Evolutionary conservation across 306 rosid species (phyloP), one percentile per base, ranked within the genome.

Genomic region (Senna siamea): DNA sequence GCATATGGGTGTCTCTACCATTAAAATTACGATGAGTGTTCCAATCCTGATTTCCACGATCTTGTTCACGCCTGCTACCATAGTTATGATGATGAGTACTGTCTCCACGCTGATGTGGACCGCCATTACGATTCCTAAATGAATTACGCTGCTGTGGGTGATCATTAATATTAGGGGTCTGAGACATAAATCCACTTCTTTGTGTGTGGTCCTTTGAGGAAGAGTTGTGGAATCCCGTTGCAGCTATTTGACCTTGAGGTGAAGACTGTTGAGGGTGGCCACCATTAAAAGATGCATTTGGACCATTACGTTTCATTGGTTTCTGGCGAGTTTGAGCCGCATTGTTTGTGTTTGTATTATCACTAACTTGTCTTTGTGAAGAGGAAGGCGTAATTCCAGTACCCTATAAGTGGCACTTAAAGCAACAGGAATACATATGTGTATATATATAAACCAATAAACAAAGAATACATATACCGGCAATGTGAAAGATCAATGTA

Each of bases 41-140:
- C 99, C 96, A 90, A 18, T 95, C 96, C 51, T 88, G 95, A 80
- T 82, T 84, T 43, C 91, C 91, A 0, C 91, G 93, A 56, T 86
- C 97, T 7, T 89, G 96, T 73, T 92, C 96, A 38, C 90, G 96
- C 75, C 98, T 88, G 64, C 55, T 51, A 7, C 89, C 85, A 17
- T 85, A 83, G 40, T 78, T 80, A 70, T 90, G 90, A 87, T 88
- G 87, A 61, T 87, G 89, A 66, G 83, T 37, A 41, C 87, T 85
- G 76, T 90, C 99, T 40, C 92, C 93, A 0, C 93, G 96, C 5
- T 81, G 90, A 80, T 89, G 95, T 6, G 85, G 64, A 47, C 90
- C 89, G 2, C 87, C 85, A 78, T 83, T 89, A 50, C 97, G 87
- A 64, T 18, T 34, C 67, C 86, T 79, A 81, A 64, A 82, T 7